Base-by-base conservation (phyloP, 2,329 filamentous ascomycete species). In the Penicillium polonicum region DNA sequence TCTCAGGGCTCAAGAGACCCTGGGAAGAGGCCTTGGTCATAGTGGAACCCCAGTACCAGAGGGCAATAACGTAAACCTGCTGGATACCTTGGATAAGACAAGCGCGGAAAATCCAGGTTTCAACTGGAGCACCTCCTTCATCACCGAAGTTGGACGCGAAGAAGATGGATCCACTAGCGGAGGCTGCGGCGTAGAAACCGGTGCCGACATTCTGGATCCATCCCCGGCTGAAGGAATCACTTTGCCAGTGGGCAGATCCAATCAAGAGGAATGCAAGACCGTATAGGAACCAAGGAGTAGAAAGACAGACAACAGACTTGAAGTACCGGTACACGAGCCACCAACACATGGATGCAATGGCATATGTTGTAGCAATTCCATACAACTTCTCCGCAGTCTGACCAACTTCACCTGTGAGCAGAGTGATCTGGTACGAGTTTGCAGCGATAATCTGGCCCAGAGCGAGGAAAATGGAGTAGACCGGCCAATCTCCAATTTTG, bases 131-230 rank as follows among this genome's bases (percentile, higher is more conserved):
- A 54, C 85, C 85, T 45, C 82, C 83, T 74, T 87, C 84, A 61
- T 84, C 82, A 62, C 85, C 85, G 64, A 88, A 88, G 72, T 88
- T 88, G 44, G 87, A 79, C 5, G 85, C 82, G 68, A 88, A 88
- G 76, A 85, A 87, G 59, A 89, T 78, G 2, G 83, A 83, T 19
- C 86, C 86, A 45, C 82, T 84, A 17, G 84, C 80, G 4, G 86
- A 86, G 12, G 85, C 86, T 5, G 82, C 77, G 0, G 85, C 82
- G 65, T 89, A 89, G 46, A 85, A 70, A 9, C 78, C 85, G 2
- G 84, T 85, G 10, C 83, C 86, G 13, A 85, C 76, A 59, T 86
- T 83, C 61, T 86, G 83, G 27, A 87, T 74, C 79, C 81, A 85
- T 21, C 78, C 80, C 49, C 80, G 76, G 13, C 70, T 70, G 55